These are phyloP conservation scores for Leucocoprinus sp. DNA, from an alignment of 768 basidiomycete species.

Conservation along the genomic window DNA sequence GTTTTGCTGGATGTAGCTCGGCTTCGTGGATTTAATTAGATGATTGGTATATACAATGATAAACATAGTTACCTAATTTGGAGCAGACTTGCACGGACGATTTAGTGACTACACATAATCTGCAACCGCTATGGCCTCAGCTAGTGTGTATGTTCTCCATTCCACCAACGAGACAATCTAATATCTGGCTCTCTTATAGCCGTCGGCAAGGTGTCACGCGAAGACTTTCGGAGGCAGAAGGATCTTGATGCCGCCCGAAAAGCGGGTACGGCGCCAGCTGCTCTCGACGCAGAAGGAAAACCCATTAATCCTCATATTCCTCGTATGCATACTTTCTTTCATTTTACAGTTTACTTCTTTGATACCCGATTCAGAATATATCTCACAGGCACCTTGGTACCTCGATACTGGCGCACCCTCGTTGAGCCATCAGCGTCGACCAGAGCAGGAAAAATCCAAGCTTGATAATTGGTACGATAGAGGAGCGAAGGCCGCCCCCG, in stretches of 20 bases:
- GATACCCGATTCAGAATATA: slow-evolving; percentile 61
- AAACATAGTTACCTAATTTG: slow-evolving; percentile 9
- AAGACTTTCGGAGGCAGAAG: slow-evolving; percentile 92
- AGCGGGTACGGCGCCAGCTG: slow-evolving; percentile 95
- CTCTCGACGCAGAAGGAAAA: slow-evolving; percentile 88
- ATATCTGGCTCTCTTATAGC: slow-evolving; percentile 23
- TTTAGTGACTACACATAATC: not conserved
- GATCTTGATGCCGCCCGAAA: slow-evolving; percentile 97
- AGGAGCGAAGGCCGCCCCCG: slow-evolving; percentile 75
- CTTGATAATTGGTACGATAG: slow-evolving; percentile 91
- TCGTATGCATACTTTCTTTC: slow-evolving; percentile 36
- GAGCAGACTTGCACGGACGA: not conserved
- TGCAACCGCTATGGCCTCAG: slow-evolving; percentile 13
- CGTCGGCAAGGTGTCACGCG: slow-evolving; percentile 82
- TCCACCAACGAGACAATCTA: not conserved
- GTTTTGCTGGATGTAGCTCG: slow-evolving; percentile 21
- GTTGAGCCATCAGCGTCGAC: slow-evolving; percentile 87
- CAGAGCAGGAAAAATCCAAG: slow-evolving; percentile 58
- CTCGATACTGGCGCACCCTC: slow-evolving; percentile 91
- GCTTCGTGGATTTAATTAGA: slow-evolving; percentile 6
- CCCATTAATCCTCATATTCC: slow-evolving; percentile 99
- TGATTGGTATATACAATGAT: not conserved
- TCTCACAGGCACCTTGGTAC: slow-evolving; percentile 99
- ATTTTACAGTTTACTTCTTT: slow-evolving; percentile 8
- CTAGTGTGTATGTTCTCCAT: slow-evolving; percentile 11